phyloP scores from a whole-genome alignment of 495 filamentous ascomycete genomes.

The Aspergillus ostianus region DNA sequence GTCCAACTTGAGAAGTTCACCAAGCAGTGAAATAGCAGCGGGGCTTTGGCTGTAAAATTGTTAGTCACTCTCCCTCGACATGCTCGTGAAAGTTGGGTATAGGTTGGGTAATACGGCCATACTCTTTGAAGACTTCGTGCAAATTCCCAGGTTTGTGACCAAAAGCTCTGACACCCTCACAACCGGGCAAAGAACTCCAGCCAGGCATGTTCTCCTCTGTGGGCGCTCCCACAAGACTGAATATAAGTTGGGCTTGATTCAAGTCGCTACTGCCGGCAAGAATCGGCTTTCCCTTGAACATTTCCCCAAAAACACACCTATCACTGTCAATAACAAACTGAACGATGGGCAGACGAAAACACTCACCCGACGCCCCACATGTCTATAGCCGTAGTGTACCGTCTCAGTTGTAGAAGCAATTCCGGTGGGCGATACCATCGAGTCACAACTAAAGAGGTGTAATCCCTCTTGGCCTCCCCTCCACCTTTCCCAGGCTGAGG shows the following conservation, averaged over 20 bases:
- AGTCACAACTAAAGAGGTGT: conserved; percentile 92
- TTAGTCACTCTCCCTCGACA: conserved; percentile 8
- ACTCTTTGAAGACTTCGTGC: conserved; percentile 68
- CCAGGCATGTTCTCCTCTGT: conserved; percentile 93
- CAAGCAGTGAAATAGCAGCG: conserved; percentile 73
- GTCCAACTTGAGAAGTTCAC: conserved; percentile 82
- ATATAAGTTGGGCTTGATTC: conserved; percentile 89
- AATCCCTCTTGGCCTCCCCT: conserved; percentile 83
- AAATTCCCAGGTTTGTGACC: conserved; percentile 64
- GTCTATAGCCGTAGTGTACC: conserved; percentile 95
- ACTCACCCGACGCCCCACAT: conserved; percentile 94
- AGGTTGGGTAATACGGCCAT: conserved; percentile 17
- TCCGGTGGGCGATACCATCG: conserved; percentile 97
- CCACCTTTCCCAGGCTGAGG: conserved; percentile 77
- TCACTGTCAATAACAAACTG: conserved; percentile 16
- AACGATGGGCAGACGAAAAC: background rate
- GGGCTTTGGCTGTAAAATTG: conserved; percentile 40
- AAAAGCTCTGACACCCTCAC: conserved; percentile 68
- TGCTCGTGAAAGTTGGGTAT: too few relatives aligned
- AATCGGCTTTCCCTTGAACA: conserved; percentile 93
- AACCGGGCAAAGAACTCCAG: conserved; percentile 77
- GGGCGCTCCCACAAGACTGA: conserved; percentile 87
- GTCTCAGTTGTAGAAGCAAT: conserved; percentile 78
- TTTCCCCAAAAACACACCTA: conserved; percentile 96
- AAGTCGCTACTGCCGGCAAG: conserved; percentile 83